A percentile compares a stretch with the other conserved stretches of the same genome.
Evolutionary conservation across 2,329 filamentous ascomycete genomes (phyloP).

Genomic region (Coniochaeta pulveracea): DNA sequence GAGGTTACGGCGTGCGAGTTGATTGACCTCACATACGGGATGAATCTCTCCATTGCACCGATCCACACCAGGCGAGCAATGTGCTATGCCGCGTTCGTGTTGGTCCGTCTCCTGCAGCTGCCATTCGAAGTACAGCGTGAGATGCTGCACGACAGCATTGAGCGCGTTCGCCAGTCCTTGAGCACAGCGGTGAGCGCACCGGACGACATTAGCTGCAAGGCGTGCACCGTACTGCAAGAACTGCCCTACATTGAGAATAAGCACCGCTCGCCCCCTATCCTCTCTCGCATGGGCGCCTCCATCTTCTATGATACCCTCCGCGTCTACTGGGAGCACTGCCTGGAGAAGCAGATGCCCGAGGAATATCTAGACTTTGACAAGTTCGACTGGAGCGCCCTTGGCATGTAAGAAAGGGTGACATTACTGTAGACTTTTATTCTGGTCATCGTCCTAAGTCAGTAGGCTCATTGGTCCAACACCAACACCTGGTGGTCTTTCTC

Average conservation of each 20-base stretch:
- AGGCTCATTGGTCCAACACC: too few relatives aligned
- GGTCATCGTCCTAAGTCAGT: too few relatives aligned
- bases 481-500: too few relatives aligned
- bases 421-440: too few relatives aligned
- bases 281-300: slow-evolving; percentile 2
- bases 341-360: not conserved
- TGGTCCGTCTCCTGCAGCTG: not conserved
- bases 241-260: slow-evolving; percentile 1
- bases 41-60: not conserved
- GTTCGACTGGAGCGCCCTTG: not conserved
- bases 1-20: not conserved
- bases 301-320: slow-evolving; percentile 1
- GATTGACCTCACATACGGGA: not conserved
- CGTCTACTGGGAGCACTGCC: slow-evolving; percentile 3
- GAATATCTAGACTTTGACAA: slow-evolving; percentile 2
- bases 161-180: not conserved
- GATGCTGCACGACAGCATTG: not conserved
- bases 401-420: too few relatives aligned
- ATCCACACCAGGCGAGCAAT: slow-evolving; percentile 1
- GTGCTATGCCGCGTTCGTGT: slow-evolving; percentile 1
- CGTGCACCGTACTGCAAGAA: not conserved
- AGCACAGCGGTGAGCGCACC: slow-evolving; percentile 1
- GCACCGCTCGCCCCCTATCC: not conserved
- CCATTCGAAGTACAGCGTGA: slow-evolving; percentile 1
- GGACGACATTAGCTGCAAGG: slow-evolving; percentile 1